phyloP scores from a whole-genome alignment of 163 green algal species.

The Coccomyxa subellipsoidea region DNA sequence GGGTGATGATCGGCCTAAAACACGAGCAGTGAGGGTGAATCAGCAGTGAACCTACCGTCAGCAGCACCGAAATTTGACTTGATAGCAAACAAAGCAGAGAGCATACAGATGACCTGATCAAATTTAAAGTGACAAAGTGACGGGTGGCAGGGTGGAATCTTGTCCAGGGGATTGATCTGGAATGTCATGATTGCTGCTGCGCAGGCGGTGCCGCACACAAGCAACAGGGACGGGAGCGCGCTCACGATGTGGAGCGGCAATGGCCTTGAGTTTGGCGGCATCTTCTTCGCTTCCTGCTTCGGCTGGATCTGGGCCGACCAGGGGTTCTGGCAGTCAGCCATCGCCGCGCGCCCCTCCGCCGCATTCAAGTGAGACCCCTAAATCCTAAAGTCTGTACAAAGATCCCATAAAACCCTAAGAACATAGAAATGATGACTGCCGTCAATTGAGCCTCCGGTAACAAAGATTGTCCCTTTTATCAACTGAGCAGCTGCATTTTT shows the following conservation, averaged over 20 bases:
- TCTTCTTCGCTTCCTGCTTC: conserved; percentile 14
- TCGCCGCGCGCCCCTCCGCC: conserved; percentile 6
- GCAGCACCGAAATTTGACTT: no score
- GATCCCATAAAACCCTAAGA: neutral
- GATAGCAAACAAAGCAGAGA: no score
- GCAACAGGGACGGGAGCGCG: neutral
- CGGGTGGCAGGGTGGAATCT: neutral
- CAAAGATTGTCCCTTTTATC: no score
- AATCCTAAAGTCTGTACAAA: neutral
- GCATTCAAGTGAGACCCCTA: conserved; percentile 8
- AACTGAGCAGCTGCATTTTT: no score
- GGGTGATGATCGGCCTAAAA: no score
- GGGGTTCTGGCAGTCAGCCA: conserved; percentile 16
- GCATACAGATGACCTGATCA: no score
- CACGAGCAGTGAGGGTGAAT: no score
- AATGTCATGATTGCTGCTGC: neutral
- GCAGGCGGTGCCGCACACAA: neutral
- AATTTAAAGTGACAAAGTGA: neutral
- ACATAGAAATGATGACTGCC: no score
- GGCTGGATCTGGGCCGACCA: conserved; percentile 17
- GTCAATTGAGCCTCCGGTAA: no score
- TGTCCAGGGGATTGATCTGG: neutral
- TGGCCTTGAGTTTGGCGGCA: conserved; percentile 10
- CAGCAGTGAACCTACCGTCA: no score
- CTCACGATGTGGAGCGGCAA: conserved; percentile 1